phyloP scores from a whole-genome alignment of 2,329 filamentous ascomycete species.

The Neopestalotiopsis rosae region DNA sequence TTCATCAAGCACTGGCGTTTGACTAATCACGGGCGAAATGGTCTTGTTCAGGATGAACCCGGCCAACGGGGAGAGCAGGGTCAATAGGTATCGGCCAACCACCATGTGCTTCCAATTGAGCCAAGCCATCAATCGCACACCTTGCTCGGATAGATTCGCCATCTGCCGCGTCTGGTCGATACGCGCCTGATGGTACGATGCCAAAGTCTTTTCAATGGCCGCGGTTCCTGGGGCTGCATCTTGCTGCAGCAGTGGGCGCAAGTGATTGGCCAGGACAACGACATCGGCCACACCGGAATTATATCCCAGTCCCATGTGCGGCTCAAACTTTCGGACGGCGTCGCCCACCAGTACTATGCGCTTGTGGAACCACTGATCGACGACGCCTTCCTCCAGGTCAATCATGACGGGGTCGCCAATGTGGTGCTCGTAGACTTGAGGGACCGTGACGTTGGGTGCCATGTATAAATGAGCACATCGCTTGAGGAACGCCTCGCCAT shows the following conservation, averaged over 20 bases:
- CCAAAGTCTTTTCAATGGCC: neutral
- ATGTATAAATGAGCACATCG: conserved; percentile 10
- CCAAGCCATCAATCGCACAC: neutral
- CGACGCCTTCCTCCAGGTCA: conserved; percentile 5
- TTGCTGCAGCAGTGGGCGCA: neutral
- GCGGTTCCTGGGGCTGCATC: neutral
- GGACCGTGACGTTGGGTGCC: neutral
- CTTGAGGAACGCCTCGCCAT: neutral
- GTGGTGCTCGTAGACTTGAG: neutral
- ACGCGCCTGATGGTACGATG: neutral
- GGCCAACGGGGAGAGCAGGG: neutral
- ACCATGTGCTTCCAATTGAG: conserved; percentile 5
- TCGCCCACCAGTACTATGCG: conserved; percentile 18
- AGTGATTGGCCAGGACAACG: neutral
- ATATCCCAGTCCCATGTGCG: neutral
- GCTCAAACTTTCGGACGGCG: conserved; percentile 9
- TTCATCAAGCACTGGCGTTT: neutral
- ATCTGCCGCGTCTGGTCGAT: neutral
- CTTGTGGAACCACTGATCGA: neutral
- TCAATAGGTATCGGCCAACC: neutral
- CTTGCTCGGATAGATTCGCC: neutral
- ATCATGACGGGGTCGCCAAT: conserved; percentile 2
- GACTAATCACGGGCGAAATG: neutral
- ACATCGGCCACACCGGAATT: neutral
- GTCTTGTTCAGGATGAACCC: neutral